A percentile compares a stretch with the other conserved stretches of the same genome.
phyloP scores from a whole-genome alignment of 345 rosid species.

The Syzygium aqueum region DNA sequence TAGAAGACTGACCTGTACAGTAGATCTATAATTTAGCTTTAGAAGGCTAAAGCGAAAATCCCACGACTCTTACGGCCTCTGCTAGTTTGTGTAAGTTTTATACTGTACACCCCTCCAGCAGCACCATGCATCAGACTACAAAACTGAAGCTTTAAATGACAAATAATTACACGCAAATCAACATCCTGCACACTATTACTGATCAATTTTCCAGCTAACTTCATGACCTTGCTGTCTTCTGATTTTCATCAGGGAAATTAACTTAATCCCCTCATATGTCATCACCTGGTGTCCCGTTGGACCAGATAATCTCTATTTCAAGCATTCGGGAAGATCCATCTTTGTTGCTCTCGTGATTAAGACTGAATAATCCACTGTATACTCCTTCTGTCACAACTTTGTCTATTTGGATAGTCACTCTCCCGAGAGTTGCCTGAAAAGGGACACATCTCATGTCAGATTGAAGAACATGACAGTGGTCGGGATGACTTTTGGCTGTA shows the following conservation, averaged over 20 bases:
- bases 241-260: background rate
- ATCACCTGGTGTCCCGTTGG: slow-evolving; percentile 22
- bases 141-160: slow-evolving; percentile 20
- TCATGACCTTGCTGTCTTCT: background rate
- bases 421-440: slow-evolving; percentile 70
- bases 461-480: background rate
- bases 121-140: slow-evolving; percentile 9
- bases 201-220: background rate
- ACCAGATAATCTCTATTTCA: slow-evolving; percentile 73
- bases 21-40: background rate
- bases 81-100: slow-evolving; percentile 5
- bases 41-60: background rate
- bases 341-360: slow-evolving; percentile 57
- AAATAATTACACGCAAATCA: slow-evolving; percentile 15
- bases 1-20: slow-evolving; percentile 28
- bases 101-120: slow-evolving; percentile 16
- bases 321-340: slow-evolving; percentile 62
- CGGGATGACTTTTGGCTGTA: background rate
- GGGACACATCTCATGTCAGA: background rate
- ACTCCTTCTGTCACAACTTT: slow-evolving; percentile 76
- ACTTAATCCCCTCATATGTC: slow-evolving; percentile 1
- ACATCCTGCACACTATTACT: slow-evolving; percentile 4
- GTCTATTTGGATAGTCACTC: slow-evolving; percentile 81
- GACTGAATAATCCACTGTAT: slow-evolving; percentile 59
- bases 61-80: background rate